Base-by-base conservation (phyloP, 305 asterid species). In the Solanum hybrid region DNA sequence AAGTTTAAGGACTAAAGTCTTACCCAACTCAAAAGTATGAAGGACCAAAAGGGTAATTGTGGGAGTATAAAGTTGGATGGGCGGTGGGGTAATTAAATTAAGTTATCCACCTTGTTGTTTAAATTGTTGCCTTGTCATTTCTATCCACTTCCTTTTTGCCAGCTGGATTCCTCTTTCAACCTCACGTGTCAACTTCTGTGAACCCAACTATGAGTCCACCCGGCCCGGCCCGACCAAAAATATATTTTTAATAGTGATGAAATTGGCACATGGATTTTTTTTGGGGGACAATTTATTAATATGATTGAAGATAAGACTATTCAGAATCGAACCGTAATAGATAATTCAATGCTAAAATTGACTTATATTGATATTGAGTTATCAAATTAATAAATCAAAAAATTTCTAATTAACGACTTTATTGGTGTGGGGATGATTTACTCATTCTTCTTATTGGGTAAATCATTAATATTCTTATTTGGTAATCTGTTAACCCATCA, bases 121-220 rank as follows among this genome's bases (percentile, higher is more conserved):
- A 28, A 10, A 33, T 40, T 37, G 91, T 87, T 91, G 94, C 93
- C 92, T 91, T 86, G 94, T 91, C 94, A 95, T 83, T 91, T 89
- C 93, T 89, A 92, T 92, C 95, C 93, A 90, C 89, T 89, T 89
- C 82, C 64, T 29, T 78, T 84, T 87, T 37, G 93, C 93, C 93
- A 91, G 91, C 90, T 92, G 94, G 92, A 88, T 75, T n/a, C 91
- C 88, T 79, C 90, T 86, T 82, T 86, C 89, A 88, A 61, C 89
- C 77, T 91, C 95, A 92, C 95, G 95, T 91, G 97, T 95, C 95
- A 91, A 85, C 91, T 89, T 84, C 93, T 79, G 88, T 37, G 84
- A 88, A 91, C 93, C 92, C 69, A 84, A 6, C 12, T 51, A 22
- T 29, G 75, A 28, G 67, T 16, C n/a, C 67, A 6, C 24, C 67